Base-by-base conservation (phyloP, 75 land plant species). In the Pinus tabuliformis region DNA sequence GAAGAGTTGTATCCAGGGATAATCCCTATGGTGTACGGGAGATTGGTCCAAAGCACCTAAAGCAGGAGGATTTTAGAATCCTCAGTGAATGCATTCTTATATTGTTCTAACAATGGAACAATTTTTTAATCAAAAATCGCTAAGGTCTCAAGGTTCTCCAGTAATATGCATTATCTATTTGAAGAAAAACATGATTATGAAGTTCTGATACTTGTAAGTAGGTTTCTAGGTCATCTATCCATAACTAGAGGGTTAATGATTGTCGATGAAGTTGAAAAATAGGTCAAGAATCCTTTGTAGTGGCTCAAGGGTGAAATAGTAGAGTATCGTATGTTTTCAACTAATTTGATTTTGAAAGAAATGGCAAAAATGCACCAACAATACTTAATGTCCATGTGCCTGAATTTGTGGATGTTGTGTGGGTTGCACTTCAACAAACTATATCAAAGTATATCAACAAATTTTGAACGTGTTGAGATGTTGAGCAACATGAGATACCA, bases 311-410 rank as follows among this genome's bases (percentile, higher is more conserved):
- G 90, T 37, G 99, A 97, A 42, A 84, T 95, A 78, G 78, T 92
- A 39, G 99, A 97, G 73, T 83, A 85, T 77, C 92, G 93, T 17
- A 98, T 90, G 30, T 87, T 97, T 81, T 98, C 98, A 63, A 95
- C 99, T 78, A 98, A 95, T 49, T 81, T 97, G 22, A 97, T 97
- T 60, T 70, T 97, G 65, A 97, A 97, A 75, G 98, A 97, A 89
- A 95, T 97, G 99, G 99, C 98, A 22, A 94, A 89, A 72, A 95
- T 95, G 98, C 99, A 74, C 94, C 99, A 11, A 97, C 99, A 36
- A 94, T 97, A 52, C 95, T 97, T 79, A 97, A 97, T 84, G 96
- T 95, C 37, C 99, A 97, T 78, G 96, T 97, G 57, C 91, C 98
- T 36, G 99, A 88, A 26, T 95, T 97, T 87, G 93, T 97, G 26